Evolutionary conservation across 2,329 filamentous ascomycete genomes (phyloP).

Genomic region (Aspergillus fructus): DNA sequence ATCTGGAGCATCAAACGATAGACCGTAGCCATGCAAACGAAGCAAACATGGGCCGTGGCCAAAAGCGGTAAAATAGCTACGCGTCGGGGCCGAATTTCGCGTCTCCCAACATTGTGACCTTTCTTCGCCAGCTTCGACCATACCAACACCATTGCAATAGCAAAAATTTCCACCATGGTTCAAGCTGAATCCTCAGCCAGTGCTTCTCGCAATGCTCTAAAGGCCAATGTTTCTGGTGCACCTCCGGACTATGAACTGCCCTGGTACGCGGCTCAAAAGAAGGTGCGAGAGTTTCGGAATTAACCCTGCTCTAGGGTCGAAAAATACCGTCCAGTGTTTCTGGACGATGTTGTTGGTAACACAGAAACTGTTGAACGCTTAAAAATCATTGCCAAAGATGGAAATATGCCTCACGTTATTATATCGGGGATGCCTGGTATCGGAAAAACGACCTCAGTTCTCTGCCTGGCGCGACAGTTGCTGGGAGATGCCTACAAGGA

Average conservation of each 20-base stretch:
- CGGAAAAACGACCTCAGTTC: slow-evolving; percentile 93
- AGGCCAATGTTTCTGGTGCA: slow-evolving; percentile 40
- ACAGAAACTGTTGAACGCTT: slow-evolving; percentile 95
- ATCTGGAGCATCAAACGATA: background rate
- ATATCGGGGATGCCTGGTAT: slow-evolving; percentile 99
- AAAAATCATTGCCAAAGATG: slow-evolving; percentile 97
- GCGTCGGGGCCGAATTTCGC: slow-evolving; percentile 29
- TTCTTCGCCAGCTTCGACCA: background rate
- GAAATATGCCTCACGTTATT: slow-evolving; percentile 99
- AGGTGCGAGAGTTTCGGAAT: background rate
- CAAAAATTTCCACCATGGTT: slow-evolving; percentile 31
- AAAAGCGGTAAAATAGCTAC: slow-evolving; percentile 17
- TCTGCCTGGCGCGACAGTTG: slow-evolving; percentile 88
- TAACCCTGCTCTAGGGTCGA: slow-evolving; percentile 70
- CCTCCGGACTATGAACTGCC: slow-evolving; percentile 49
- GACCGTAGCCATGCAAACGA: background rate
- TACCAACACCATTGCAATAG: background rate
- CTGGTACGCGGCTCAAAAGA: slow-evolving; percentile 37
- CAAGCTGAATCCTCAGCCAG: slow-evolving; percentile 50
- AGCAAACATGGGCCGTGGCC: slow-evolving; percentile 1
- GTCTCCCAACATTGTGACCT: slow-evolving; percentile 18
- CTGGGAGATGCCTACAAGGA: slow-evolving; percentile 95
- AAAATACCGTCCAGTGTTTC: slow-evolving; percentile 91
- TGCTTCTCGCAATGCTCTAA: slow-evolving; percentile 42
- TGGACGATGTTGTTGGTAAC: slow-evolving; percentile 97